A percentile compares a stretch with the other conserved stretches of the same genome.
phyloP scores from a whole-genome alignment of 2,329 filamentous ascomycete genomes.

The Blastomyces percursus region DNA sequence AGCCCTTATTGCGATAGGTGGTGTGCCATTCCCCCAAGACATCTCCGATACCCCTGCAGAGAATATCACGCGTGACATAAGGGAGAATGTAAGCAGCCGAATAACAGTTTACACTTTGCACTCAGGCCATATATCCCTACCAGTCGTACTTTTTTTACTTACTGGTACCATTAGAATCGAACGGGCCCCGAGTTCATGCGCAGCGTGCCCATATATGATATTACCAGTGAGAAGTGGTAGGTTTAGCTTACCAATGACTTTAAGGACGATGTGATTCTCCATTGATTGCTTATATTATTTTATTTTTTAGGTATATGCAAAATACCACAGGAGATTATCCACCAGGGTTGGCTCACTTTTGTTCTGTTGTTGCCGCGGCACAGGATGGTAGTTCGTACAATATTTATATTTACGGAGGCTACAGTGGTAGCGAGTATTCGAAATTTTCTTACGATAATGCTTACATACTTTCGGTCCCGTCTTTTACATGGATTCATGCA shows the following conservation, averaged over 20 bases:
- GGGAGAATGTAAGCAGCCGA: conserved; percentile 15
- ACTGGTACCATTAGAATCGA: conserved; percentile 9
- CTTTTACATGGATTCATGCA: conserved; percentile 25
- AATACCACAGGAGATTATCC: conserved; percentile 31
- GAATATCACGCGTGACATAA: conserved; percentile 1
- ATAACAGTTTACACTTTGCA: neutral
- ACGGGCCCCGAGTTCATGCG: conserved; percentile 29
- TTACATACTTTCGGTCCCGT: conserved; percentile 27
- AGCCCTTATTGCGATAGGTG: conserved; percentile 31
- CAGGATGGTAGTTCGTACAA: conserved; percentile 29
- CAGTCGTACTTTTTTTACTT: neutral
- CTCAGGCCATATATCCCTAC: neutral
- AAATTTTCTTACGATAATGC: conserved; percentile 23
- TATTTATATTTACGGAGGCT: conserved; percentile 29
- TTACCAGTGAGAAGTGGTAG: conserved; percentile 21
- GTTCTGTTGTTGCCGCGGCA: conserved; percentile 31
- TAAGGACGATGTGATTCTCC: neutral
- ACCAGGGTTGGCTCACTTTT: conserved; percentile 29
- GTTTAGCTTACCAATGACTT: neutral
- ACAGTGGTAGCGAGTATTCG: conserved; percentile 16
- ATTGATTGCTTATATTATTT: neutral
- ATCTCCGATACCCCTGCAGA: conserved; percentile 11
- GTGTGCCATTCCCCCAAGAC: conserved; percentile 21
- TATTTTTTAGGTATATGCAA: conserved; percentile 28
- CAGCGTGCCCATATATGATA: conserved; percentile 29